These are phyloP conservation scores for Austroboletus novae-zelandiae DNA, from an alignment of 1,284 basidiomycete genomes.

Conservation along the genomic window DNA sequence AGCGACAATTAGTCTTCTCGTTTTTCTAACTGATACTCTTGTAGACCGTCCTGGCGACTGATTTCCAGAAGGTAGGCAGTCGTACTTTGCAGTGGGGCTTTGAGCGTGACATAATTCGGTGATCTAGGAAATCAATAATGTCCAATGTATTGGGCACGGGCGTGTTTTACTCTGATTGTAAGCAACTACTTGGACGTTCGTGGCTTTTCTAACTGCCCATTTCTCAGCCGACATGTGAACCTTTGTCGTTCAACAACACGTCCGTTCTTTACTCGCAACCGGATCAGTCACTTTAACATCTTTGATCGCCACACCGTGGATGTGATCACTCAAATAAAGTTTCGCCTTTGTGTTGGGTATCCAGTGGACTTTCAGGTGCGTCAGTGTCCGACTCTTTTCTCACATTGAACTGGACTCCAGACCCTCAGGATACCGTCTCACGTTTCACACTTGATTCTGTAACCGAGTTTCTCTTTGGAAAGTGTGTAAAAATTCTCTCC, in stretches of 20 bases:
- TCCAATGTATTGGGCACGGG: conserved; percentile 38
- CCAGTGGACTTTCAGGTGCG: conserved; percentile 42
- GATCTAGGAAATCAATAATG: conserved; percentile 27
- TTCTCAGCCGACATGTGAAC: conserved; percentile 36
- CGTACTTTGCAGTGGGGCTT: background rate
- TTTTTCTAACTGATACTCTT: background rate
- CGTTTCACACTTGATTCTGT: conserved; percentile 34
- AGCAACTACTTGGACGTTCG: background rate
- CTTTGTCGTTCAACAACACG: conserved; percentile 28
- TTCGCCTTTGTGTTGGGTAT: conserved; percentile 32
- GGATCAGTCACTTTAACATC: conserved; percentile 47
- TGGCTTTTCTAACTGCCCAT: no score
- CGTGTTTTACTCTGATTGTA: conserved; percentile 49
- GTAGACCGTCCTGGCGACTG: conserved; percentile 31
- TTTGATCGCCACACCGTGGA: conserved; percentile 41
- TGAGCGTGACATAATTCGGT: conserved; percentile 7
- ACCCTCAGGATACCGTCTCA: conserved; percentile 33
- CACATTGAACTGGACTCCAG: background rate
- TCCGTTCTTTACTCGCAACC: conserved; percentile 43
- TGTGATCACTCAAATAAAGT: conserved; percentile 33
- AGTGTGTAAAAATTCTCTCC: conserved; percentile 40
- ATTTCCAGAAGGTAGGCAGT: conserved; percentile 37
- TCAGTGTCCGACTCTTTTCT: background rate
- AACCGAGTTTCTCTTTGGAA: conserved; percentile 50
- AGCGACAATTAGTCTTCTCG: background rate